Percentiles rank a stretch among this genome's conserved stretches.
Evolutionary conservation across 345 rosid species (phyloP).

Genomic region (Eucalyptus fibrosa): DNA sequence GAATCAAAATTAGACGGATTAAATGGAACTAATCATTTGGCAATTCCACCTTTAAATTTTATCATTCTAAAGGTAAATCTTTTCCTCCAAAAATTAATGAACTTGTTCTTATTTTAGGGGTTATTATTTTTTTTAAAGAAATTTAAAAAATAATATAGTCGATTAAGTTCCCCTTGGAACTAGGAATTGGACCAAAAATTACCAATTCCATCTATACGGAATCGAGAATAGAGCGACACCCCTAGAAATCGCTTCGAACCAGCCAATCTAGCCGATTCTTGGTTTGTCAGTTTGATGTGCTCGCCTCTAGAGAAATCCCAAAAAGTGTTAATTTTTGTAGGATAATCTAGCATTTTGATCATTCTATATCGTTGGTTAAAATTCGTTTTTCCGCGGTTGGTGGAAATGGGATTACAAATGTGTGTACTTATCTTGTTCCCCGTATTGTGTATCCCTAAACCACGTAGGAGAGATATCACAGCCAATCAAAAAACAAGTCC

Average conservation of each 20-base stretch:
- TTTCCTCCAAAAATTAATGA: rapidly evolving
- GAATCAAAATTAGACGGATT: rapidly evolving
- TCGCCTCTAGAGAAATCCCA: not conserved
- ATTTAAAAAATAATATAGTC: too few species aligned
- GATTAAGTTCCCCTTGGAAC: rapidly evolving
- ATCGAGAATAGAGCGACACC: too few species aligned
- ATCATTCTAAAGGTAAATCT: rapidly evolving
- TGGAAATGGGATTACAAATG: not conserved
- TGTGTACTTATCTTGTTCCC: not conserved
- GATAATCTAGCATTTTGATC: not conserved
- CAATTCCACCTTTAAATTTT: too few species aligned
- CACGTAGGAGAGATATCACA: too few species aligned
- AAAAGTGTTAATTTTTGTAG: rapidly evolving
- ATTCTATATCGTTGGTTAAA: not conserved
- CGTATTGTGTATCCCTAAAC: too few species aligned
- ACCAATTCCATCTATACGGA: rapidly evolving
- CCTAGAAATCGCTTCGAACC: rapidly evolving
- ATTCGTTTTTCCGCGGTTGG: not conserved
- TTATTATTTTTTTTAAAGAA: rapidly evolving
- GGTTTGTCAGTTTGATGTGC: rapidly evolving
- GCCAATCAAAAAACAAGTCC: not conserved
- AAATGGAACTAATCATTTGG: too few species aligned
- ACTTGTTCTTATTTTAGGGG: rapidly evolving
- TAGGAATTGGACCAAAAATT: too few species aligned
- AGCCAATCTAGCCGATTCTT: rapidly evolving